Base-by-base conservation (phyloP, 208 protist genomes). In the Wallacemonas sp. region DNA sequence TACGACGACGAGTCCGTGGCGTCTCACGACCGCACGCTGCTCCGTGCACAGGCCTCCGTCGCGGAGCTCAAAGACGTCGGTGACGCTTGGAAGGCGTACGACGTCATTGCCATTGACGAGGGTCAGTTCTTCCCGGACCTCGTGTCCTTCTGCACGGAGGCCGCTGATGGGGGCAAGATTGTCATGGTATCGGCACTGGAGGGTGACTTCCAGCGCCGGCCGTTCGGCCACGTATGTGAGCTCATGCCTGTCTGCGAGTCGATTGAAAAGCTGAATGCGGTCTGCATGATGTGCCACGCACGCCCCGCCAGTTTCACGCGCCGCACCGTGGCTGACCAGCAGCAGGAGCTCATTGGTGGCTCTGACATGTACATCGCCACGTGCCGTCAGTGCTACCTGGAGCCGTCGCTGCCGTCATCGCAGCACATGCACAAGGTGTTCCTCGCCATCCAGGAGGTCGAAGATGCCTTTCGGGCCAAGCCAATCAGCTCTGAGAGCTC, bases 41-140 rank as follows among this genome's bases (percentile, higher is more conserved):
- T 94, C 8, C 46, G 61, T 22, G 93, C 92, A 4, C 69, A 93
- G 2, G 81, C 79, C 8, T 76, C 87, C 17, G 86, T 89, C 46
- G 52, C 73, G 38, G 26, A 34, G 29, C 77, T 98, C 3, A 30
- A n/a, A 8, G 86, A 92, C 33, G 76, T 95, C 12, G 66, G 39
- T 22, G 77, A 90, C 26, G 42, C 57, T 12, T 93, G 85, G 63
- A 27, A 73, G 30, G n/a, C 64, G 19, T 95, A 86, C 57, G 93
- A 98, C 45, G 88, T 97, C 4, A 86, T 98, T 26, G 95, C 91
- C 1, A 86, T 98, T 21, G 95, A 98, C 59, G 95, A 97, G 54
- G 91, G 91, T 0, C 91, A 97, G 73, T 96, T 97, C 71, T 99
- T 98, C 66, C 72, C 89, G 9, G 98, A 99, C 70, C 38, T 99